Evolutionary conservation across 805 yeast species (phyloP).

Genomic region (Naumovozyma dairenensis): DNA sequence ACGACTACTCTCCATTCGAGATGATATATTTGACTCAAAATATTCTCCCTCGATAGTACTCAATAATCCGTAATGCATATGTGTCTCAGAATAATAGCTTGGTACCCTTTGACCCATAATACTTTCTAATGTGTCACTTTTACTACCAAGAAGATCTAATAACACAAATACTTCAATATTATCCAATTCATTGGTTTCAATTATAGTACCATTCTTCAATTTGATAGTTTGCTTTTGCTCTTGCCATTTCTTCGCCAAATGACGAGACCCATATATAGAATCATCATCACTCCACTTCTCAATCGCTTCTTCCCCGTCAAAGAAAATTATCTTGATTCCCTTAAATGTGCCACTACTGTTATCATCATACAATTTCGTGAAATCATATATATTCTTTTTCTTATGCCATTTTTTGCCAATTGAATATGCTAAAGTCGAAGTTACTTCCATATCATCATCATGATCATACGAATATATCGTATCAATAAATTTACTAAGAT

Average conservation of each 20-base stretch:
- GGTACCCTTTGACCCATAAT: constrained; percentile 23
- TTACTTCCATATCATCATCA: no score
- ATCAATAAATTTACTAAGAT: constrained; percentile 31
- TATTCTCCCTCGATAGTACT: constrained; percentile 27
- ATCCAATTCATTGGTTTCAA: constrained; percentile 18
- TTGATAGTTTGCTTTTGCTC: no score
- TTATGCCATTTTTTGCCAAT: no score
- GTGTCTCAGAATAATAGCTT: constrained; percentile 38
- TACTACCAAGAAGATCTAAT: constrained; percentile 47
- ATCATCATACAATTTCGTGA: no score
- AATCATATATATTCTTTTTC: no score
- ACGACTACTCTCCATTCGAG: background rate
- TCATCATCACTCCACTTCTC: constrained; percentile 41
- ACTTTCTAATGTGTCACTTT: no score
- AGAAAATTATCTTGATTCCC: constrained; percentile 42
- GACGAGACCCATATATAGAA: constrained; percentile 47
- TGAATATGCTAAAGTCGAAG: no score
- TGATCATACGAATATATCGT: no score
- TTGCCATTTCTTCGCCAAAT: constrained; percentile 35
- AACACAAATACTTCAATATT: constrained; percentile 39
- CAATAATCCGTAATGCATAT: constrained; percentile 31
- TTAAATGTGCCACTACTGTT: no score
- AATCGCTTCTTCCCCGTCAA: constrained; percentile 58
- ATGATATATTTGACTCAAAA: background rate
- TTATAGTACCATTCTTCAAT: no score